phyloP scores from a whole-genome alignment of 2,329 filamentous ascomycete genomes.

The Pseudogymnoascus sp. region DNA sequence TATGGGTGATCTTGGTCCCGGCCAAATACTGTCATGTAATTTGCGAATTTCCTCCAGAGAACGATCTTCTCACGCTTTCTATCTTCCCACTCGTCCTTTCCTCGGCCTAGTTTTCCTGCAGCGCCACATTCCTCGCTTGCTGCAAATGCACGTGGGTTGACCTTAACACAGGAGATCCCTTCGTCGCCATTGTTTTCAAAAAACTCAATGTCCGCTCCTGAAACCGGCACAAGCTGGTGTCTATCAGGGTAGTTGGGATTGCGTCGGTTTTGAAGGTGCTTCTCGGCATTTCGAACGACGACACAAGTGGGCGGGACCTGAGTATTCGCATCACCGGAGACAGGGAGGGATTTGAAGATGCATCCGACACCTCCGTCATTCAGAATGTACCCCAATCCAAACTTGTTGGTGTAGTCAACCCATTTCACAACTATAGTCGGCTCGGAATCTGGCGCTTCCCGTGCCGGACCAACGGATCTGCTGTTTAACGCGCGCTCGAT shows the following conservation, averaged over 20 bases:
- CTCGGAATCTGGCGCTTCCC: conserved; percentile 44
- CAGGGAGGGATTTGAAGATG: conserved; percentile 46
- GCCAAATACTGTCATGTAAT: conserved; percentile 67
- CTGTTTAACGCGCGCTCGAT: conserved; percentile 55
- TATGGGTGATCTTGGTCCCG: conserved; percentile 53
- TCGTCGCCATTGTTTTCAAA: conserved; percentile 62
- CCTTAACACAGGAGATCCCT: conserved; percentile 54
- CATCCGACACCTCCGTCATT: conserved; percentile 76
- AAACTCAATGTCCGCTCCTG: conserved; percentile 54
- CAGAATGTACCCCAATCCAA: conserved; percentile 74
- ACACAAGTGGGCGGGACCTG: conserved; percentile 62
- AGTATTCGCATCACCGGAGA: conserved; percentile 40
- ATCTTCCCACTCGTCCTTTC: conserved; percentile 57
- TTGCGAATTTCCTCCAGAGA: conserved; percentile 65
- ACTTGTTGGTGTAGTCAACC: conserved; percentile 85
- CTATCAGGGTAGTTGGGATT: conserved; percentile 48
- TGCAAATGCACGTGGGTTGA: conserved; percentile 55
- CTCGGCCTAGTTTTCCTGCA: conserved; percentile 51
- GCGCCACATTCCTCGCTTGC: conserved; percentile 49
- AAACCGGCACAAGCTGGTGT: conserved; percentile 56
- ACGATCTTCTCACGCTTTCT: conserved; percentile 58
- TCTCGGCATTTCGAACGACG: conserved; percentile 62
- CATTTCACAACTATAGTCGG: conserved; percentile 66
- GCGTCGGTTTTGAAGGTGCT: conserved; percentile 55
- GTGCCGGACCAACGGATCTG: conserved; percentile 52